Conservation (phyloP, 106 monocot species). For the Acanthochlamys bracteata region DNA sequence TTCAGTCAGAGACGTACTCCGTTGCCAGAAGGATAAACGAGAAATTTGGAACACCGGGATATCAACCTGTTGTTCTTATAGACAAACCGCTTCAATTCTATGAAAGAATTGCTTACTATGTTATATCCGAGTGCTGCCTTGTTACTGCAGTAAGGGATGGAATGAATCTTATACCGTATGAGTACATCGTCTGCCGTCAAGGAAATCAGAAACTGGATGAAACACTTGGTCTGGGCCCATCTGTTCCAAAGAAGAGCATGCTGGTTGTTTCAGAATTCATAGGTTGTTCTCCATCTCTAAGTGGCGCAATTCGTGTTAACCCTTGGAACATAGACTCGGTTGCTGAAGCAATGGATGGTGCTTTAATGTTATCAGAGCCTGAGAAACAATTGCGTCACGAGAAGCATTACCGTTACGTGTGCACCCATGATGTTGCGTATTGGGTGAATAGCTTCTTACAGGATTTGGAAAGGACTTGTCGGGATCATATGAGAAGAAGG, state of each 20-base stretch:
- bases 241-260: constrained; percentile 31
- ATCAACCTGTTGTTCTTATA: constrained; percentile 31
- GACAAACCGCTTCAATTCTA: constrained; percentile 36
- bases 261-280: constrained; percentile 45
- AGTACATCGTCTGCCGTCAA: constrained; percentile 44
- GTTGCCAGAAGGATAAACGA: constrained; percentile 34
- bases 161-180: constrained; percentile 52
- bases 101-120: constrained; percentile 46
- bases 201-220: constrained; percentile 29
- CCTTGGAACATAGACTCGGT: constrained; percentile 48
- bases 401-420: constrained; percentile 42
- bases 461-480: constrained; percentile 42
- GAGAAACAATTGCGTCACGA: constrained; percentile 47
- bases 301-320: constrained; percentile 46
- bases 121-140: constrained; percentile 41
- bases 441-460: constrained; percentile 47
- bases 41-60: constrained; percentile 26
- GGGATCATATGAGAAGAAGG: constrained; percentile 29
- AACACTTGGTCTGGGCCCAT: constrained; percentile 11
- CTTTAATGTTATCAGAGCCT: constrained; percentile 19
- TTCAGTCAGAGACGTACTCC: constrained; percentile 28
- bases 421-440: constrained; percentile 43
- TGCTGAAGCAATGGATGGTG: constrained; percentile 38
- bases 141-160: constrained; percentile 55
- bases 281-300: constrained; percentile 45